Percentiles rank a stretch among this genome's conserved stretches.
Conservation (phyloP, 768 basidiomycete genomes). For the Tricholomella constricta region DNA sequence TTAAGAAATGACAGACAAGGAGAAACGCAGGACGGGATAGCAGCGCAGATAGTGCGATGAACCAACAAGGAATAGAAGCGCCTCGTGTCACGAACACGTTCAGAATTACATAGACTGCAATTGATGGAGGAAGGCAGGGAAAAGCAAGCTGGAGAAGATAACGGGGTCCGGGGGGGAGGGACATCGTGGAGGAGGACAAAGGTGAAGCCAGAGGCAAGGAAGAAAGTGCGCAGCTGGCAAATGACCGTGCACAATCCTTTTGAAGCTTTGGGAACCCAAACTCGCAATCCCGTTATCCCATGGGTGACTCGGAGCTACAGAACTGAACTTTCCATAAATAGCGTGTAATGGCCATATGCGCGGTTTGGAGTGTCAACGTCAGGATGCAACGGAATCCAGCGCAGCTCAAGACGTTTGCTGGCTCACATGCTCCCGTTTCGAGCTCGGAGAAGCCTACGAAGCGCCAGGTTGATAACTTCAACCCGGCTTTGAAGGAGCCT, state of each 20-base stretch:
- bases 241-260: background rate
- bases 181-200: background rate
- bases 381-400: background rate
- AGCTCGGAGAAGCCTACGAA: background rate
- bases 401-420: background rate
- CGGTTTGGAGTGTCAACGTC: background rate
- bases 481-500: background rate
- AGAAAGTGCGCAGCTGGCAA: background rate
- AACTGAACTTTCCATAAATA: background rate
- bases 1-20: constrained; percentile 1
- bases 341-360: background rate
- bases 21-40: constrained; percentile 9
- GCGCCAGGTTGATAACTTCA: background rate
- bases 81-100: constrained; percentile 3
- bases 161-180: constrained; percentile 10
- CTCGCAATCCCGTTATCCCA: background rate
- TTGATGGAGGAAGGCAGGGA: background rate
- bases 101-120: constrained; percentile 3
- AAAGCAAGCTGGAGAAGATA: constrained; percentile 8
- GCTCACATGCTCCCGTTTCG: background rate
- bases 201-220: background rate
- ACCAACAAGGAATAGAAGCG: constrained; percentile 1
- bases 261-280: background rate
- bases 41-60: constrained; percentile 1
- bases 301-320: background rate